Evolutionary conservation across 352 stramenopile species (phyloP).

Genomic region (Pythium sukuiense): DNA sequence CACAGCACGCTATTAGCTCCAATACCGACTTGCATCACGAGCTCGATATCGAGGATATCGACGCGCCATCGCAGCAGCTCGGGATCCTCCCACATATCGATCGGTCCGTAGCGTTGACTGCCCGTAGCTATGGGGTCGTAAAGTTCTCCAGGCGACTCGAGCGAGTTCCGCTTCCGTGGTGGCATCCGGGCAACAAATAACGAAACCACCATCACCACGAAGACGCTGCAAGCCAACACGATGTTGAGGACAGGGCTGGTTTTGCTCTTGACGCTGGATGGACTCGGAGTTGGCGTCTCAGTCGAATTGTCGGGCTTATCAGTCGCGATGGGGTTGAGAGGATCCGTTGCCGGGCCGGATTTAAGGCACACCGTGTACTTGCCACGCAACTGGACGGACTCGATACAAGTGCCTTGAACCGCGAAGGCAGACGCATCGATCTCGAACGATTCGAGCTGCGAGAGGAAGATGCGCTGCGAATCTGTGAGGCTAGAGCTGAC

Average conservation of each 20-base stretch:
- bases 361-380: conserved; percentile 25
- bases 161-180: conserved; percentile 1
- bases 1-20: conserved; percentile 22
- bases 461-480: conserved; percentile 20
- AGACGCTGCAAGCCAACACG: conserved; percentile 16
- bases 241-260: conserved; percentile 17
- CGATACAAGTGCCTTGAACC: conserved; percentile 11
- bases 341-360: background rate
- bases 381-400: conserved; percentile 18
- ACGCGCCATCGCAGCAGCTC: conserved; percentile 26
- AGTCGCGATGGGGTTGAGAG: background rate
- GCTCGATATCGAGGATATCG: conserved; percentile 26
- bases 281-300: background rate
- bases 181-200: conserved; percentile 21
- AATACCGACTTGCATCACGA: conserved; percentile 28
- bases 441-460: conserved; percentile 19
- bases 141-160: background rate
- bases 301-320: background rate
- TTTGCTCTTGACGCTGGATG: background rate
- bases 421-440: conserved; percentile 22
- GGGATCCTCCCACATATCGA: conserved; percentile 32
- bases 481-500: conserved; percentile 9
- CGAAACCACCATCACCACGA: conserved; percentile 23
- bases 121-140: conserved; percentile 20
- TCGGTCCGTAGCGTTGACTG: conserved; percentile 14